Base-by-base conservation (phyloP, 352 stramenopile species). In the Phytophthora cactorum region DNA sequence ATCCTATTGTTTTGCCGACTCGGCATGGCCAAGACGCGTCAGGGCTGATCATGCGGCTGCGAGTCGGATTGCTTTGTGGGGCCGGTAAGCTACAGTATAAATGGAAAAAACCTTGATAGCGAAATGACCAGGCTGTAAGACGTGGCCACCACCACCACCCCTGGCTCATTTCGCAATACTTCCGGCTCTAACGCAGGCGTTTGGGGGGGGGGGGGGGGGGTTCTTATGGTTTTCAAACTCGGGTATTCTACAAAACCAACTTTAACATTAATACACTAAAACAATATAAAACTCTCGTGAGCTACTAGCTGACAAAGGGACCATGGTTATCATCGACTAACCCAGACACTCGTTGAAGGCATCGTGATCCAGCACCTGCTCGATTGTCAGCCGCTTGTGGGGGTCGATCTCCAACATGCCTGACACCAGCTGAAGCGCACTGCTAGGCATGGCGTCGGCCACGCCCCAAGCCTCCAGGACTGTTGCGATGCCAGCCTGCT, bases 331-430 rank as follows among this genome's bases (percentile, higher is more conserved):
- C 15, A 9, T 7, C 3, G 12, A 14, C 38, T 63, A 63, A 5
- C 27, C 52, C 52, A 63, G 17, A 6, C 52, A 65, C 11, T 68
- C 59, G 22, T 36, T 51, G 31, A 74, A 63, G 14, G 61, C 61
- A 3, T 51, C 54, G 38, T 74, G 67, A 5, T 44, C 27, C 28
- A 70, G 49, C 45, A 70, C 67, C 44, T 71, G 67, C n/a, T 63
- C 49, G 41, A 70, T 55, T 5, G 61, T 70, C 17, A 74, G 61
- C 1, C 75, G 64, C 52, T 70, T 67, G 15, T 46, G 31, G 4
- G 75, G 68, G 10, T 76, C 53, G 11, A 78, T 60, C 36, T 79
- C 49, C 22, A 82, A 45, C 63, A 82, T 68, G 5, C 58, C 72
- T 1, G 29, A 54, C 15, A 82, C 17, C 12, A 82, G 25, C 2